A percentile compares a stretch with the other conserved stretches of the same genome.
phyloP scores from a whole-genome alignment of 208 protist genomes.

The Trypanosoma cruzi region DNA sequence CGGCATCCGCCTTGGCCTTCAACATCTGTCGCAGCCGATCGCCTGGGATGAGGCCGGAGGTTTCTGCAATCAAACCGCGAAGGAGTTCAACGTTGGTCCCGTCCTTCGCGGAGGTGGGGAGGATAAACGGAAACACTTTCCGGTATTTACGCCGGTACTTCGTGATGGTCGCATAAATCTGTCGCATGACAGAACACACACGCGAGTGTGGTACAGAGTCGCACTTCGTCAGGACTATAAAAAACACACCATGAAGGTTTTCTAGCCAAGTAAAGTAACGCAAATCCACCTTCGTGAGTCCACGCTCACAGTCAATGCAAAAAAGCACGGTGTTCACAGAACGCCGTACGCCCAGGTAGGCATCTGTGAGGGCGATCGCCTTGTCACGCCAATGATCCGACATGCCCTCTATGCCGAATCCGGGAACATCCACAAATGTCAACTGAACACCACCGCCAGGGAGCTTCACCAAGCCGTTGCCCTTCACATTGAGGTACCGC shows the following conservation, averaged over 20 bases:
- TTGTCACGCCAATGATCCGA: constrained; percentile 86
- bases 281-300: constrained; percentile 86
- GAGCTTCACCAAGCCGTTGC: constrained; percentile 84
- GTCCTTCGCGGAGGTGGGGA: constrained; percentile 81
- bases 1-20: constrained; percentile 42
- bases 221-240: constrained; percentile 91
- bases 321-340: constrained; percentile 92
- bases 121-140: constrained; percentile 88
- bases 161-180: constrained; percentile 88
- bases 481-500: constrained; percentile 62
- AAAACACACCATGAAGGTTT: constrained; percentile 91
- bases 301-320: constrained; percentile 88
- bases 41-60: constrained; percentile 85
- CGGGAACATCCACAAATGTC: constrained; percentile 92
- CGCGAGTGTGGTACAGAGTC: constrained; percentile 88
- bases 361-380: constrained; percentile 85
- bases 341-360: constrained; percentile 90
- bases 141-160: constrained; percentile 83
- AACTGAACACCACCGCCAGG: constrained; percentile 85
- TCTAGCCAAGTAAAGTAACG: constrained; percentile 90
- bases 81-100: constrained; percentile 87
- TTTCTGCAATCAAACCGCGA: constrained; percentile 85
- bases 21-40: constrained; percentile 78
- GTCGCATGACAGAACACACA: constrained; percentile 87
- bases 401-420: constrained; percentile 93